Base-by-base conservation (phyloP, 306 rosid species). In the Abrus precatorius region DNA sequence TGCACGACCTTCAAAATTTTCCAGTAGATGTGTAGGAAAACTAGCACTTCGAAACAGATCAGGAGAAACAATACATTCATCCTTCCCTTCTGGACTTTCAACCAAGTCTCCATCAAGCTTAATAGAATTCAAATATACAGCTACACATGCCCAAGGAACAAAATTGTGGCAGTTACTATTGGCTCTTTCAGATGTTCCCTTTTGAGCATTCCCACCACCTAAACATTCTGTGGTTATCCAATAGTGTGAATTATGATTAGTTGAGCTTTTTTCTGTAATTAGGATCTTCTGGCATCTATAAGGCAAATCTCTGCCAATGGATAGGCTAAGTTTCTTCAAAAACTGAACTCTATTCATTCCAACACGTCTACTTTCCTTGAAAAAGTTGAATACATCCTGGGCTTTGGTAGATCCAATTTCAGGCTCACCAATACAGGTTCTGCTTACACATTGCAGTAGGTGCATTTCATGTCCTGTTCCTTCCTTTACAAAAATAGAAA, bases 91-190 rank as follows among this genome's bases (percentile, higher is more conserved):
- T 14, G 82, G 59, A 59, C 77, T 61, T 80, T 77, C 83, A 74
- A 66, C 73, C 60, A 70, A 74, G 62, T 84, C 83, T 67, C 74
- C 61, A 61, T 80, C 90, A 80, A 85, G 86, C 84, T 85, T 88
- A 73, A 87, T 82, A 85, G 97, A 90, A 73, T 89, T 90, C 83
- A 95, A 83, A 85, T 82, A 76, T 69, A 92, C 95, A 84, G 99
- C 99, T 83, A 95, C 97, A 72, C 95, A 90, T 72, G 99, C 99
- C 97, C 97, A 93, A n/a, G 99, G 99, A 80, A 95, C 82, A 85
- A 84, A 95, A 78, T 89, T 87, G 84, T 85, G 80, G 33, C 85
- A 80, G 64, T 84, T 90, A 63, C 82, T 83, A 75, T 65, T 88
- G 73, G 84, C 62, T 10, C 83, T 72, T 62, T 81, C 77, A 57